Base-by-base conservation (phyloP, 352 stramenopile genomes). In the Pythium oligandrum region DNA sequence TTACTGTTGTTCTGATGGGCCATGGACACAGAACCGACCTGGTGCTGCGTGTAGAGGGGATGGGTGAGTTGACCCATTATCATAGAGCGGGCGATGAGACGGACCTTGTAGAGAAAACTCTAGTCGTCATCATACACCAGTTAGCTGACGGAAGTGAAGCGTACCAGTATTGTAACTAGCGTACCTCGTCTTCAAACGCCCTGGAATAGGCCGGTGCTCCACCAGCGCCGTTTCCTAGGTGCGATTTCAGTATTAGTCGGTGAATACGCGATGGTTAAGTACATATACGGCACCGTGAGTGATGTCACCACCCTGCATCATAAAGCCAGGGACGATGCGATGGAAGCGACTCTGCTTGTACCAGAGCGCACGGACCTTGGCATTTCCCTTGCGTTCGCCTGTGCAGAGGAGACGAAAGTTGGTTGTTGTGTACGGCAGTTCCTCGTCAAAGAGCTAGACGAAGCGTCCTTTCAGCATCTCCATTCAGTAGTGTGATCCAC, bases 281-380 rank as follows among this genome's bases (percentile, higher is more conserved):
- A 9, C 26, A 12, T 42, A 12, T 8, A 8, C 7, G 7, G 38
- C 38, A 42, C 89, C 92, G 55, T 90, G 80, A 0, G 88, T 98
- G 51, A 88, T 81, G 70, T 98, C 96, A 8, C 96, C 95, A 31
- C 92, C 90, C 71, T 99, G 96, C 70, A 98, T 96, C 95, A 99
- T 99, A 61, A 99, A 99, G 39, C 96, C 93, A 30, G 96, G 96
- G 56, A 99, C 96, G n/a, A 99, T 86, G n/a, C 96, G 89, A 57
- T 99, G 97, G 71, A 99, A 98, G 4, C 74, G 85, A 44, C 74
- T 92, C 54, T 93, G 92, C 70, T 99, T 98, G 88, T 96, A 99
- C 66, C 72, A 88, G n/a, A 81, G 60, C 36, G 62, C 60, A 34
- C 71, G 68, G 8, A 75, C 62, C 40, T 78, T 74, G 7, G 67